These are phyloP conservation scores for Strobilomyces dryophilus DNA, from an alignment of 768 basidiomycete species.

Conservation along the genomic window DNA sequence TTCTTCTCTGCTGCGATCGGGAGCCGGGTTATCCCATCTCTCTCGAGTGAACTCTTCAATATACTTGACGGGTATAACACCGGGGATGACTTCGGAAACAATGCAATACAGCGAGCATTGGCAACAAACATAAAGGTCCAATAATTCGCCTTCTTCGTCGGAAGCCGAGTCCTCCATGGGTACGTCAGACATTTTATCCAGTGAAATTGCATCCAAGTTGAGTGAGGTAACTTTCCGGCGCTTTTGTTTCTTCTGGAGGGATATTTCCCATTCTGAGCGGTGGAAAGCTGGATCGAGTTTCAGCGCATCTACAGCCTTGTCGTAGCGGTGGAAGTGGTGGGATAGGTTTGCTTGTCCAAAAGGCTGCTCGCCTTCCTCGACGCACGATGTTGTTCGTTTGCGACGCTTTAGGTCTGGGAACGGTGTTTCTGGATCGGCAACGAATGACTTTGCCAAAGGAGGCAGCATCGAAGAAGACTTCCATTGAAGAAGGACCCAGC, in stretches of 20 bases:
- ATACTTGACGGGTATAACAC: constrained; percentile 60
- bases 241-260: constrained; percentile 47
- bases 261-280: constrained; percentile 57
- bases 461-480: constrained; percentile 59
- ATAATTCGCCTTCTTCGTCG: constrained; percentile 46
- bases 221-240: constrained; percentile 49
- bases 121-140: constrained; percentile 82
- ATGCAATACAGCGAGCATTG: constrained; percentile 77
- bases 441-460: constrained; percentile 55
- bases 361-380: constrained; percentile 45
- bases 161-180: constrained; percentile 28
- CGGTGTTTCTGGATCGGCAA: constrained; percentile 34
- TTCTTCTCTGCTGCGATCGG: constrained; percentile 51
- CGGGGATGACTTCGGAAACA: constrained; percentile 66
- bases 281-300: constrained; percentile 60
- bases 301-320: constrained; percentile 63
- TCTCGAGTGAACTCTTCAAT: constrained; percentile 63
- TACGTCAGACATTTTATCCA: constrained; percentile 25
- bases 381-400: constrained; percentile 46
- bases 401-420: constrained; percentile 57
- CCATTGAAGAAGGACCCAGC: constrained; percentile 77
- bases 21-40: constrained; percentile 53
- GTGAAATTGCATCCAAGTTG: constrained; percentile 25
- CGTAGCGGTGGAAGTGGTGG: constrained; percentile 80
- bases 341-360: constrained; percentile 53